phyloP scores from a whole-genome alignment of 148 eudicot species.

The Arbutus unedo region DNA sequence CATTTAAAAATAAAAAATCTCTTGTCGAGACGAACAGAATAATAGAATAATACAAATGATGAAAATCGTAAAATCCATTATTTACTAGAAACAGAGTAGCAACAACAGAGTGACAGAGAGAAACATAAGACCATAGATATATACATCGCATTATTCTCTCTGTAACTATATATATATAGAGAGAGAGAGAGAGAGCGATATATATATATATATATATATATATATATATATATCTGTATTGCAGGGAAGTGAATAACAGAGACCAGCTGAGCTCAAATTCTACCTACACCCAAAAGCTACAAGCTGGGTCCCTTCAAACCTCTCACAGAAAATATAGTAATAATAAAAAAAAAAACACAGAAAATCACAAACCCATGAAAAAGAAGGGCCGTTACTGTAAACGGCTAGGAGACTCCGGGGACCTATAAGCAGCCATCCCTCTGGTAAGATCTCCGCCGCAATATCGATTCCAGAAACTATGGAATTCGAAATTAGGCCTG shows the following conservation, averaged over 20 bases:
- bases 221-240: not conserved
- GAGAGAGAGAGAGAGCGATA: too few relatives aligned
- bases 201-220: not conserved
- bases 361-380: not conserved
- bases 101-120: not conserved
- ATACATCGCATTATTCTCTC: not conserved
- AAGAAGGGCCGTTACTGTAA: not conserved
- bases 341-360: too few relatives aligned
- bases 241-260: not conserved
- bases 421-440: conserved; percentile 17
- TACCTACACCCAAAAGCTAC: conserved; percentile 25
- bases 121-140: not conserved
- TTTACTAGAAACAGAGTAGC: not conserved
- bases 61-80: not conserved
- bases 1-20: too few relatives aligned
- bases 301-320: conserved; percentile 13
- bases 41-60: not conserved
- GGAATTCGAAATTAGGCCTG: conserved; percentile 13
- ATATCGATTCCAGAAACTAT: not conserved
- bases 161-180: not conserved
- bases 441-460: conserved; percentile 15
- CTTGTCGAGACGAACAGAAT: too few relatives aligned
- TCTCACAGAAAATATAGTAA: not conserved
- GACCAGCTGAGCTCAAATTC: conserved; percentile 30
- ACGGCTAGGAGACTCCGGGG: conserved; percentile 16